Conservation (phyloP, 2,329 filamentous ascomycete genomes). For the Xylariomycetidae sp. region DNA sequence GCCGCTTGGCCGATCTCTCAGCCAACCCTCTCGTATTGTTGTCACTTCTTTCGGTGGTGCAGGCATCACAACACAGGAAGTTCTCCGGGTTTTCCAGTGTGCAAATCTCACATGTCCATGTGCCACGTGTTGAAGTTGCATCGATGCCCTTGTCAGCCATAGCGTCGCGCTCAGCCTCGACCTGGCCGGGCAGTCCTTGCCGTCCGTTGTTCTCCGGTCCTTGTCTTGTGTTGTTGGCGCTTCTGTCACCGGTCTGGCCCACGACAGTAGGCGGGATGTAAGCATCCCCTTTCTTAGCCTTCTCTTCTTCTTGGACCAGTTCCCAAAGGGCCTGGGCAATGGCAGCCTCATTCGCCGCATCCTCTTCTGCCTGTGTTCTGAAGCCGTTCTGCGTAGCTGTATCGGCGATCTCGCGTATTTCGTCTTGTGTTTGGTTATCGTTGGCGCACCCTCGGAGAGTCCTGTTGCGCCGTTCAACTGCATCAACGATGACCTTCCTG, state of each 20-base stretch:
- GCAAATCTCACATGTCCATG: slow-evolving; percentile 52
- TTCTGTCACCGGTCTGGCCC: slow-evolving; percentile 43
- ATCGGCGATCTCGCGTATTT: slow-evolving; percentile 61
- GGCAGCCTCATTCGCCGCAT: slow-evolving; percentile 81
- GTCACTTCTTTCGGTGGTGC: slow-evolving; percentile 39
- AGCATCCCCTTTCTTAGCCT: slow-evolving; percentile 47
- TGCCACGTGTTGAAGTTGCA: slow-evolving; percentile 9
- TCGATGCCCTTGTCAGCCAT: background rate
- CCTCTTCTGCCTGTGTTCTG: slow-evolving; percentile 78
- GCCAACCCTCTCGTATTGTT: slow-evolving; percentile 19
- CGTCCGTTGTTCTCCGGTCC: no score
- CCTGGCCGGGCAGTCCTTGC: background rate
- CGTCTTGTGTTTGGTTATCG: slow-evolving; percentile 59
- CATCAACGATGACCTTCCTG: slow-evolving; percentile 66
- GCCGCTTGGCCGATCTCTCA: slow-evolving; percentile 13
- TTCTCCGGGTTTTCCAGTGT: slow-evolving; percentile 50
- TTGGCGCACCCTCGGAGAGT: slow-evolving; percentile 72
- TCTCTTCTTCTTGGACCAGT: slow-evolving; percentile 75
- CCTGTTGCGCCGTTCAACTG: slow-evolving; percentile 63
- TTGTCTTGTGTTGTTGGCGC: slow-evolving; percentile 16
- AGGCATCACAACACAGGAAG: slow-evolving; percentile 55
- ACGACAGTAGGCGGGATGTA: slow-evolving; percentile 46
- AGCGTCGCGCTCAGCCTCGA: background rate
- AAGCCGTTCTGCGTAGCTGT: slow-evolving; percentile 68
- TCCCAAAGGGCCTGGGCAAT: slow-evolving; percentile 85